Evolutionary conservation across 169 alveolate species (phyloP).

Genomic region (Plasmodium ovale): DNA sequence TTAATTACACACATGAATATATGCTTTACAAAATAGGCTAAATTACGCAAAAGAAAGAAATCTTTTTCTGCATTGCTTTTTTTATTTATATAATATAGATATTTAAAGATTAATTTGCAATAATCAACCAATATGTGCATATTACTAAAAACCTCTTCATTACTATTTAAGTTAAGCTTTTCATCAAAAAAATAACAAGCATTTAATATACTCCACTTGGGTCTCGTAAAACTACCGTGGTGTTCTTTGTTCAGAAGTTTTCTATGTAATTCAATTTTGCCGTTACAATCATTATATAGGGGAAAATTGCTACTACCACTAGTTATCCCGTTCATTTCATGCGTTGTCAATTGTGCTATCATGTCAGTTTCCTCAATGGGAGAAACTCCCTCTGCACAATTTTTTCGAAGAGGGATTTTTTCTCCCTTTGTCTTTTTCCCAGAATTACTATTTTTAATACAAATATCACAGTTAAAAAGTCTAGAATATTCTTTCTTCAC

Average conservation of each 20-base stretch:
- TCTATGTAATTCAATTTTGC: too few species aligned
- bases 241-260: background rate
- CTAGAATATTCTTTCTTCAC: slow-evolving; percentile 6
- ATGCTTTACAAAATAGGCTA: slow-evolving; percentile 32
- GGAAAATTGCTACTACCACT: too few species aligned
- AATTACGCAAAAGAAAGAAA: slow-evolving; percentile 6
- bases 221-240: background rate
- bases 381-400: too few species aligned
- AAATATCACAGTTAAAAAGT: background rate
- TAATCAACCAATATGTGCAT: slow-evolving; percentile 24
- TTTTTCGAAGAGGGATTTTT: background rate
- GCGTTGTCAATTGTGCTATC: too few species aligned
- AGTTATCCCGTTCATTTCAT: too few species aligned
- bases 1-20: slow-evolving; percentile 11
- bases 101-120: slow-evolving; percentile 13
- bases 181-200: slow-evolving; percentile 18
- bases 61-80: slow-evolving; percentile 9
- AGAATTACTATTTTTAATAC: background rate
- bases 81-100: slow-evolving; percentile 17
- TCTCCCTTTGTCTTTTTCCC: background rate
- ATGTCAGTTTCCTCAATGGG: too few species aligned
- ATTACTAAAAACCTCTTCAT: slow-evolving; percentile 19
- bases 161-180: background rate
- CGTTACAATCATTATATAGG: too few species aligned
- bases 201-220: background rate